Base-by-base conservation (phyloP, 139 green algal genomes). In the Chlorella sp. region DNA sequence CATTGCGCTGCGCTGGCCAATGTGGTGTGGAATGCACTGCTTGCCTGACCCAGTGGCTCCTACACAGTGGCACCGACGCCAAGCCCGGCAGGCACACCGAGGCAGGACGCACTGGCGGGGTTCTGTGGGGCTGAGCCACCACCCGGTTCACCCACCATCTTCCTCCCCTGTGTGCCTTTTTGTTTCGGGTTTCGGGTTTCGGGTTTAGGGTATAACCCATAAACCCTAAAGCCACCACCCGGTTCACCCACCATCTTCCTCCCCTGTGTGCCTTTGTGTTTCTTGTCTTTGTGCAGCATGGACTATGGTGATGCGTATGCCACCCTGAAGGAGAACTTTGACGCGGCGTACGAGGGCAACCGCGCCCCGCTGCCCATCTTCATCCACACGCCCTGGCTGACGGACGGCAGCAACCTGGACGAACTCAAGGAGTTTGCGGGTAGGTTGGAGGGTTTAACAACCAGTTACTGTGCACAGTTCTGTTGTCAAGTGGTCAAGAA, bases 251-350 rank as follows among this genome's bases (percentile, higher is more conserved):
- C 48, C 48, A n/a, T 57, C 48, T 9, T 57, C 7, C 48, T 57
- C 48, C 5, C 48, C 48, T 9, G 48, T 9, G 7, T 57, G 9
- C 71, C 4, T 78, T 4, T 30, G 30, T 34, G 5, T 12, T 76
- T 2, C 11, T 12, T 24, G 32, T 42, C 1, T 57, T 24, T 21
- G 16, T 66, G 69, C 64, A 80, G n/a, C 61, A 90, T 90, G 86
- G 86, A 90, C 26, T 85, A 85, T 30, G 75, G 40, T 15, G 84
- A 88, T 15, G n/a, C 86, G 16, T 91, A 73, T 34, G 7, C 40
- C 32, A 42, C 76, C 21, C 66, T 91, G 36, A 88, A 88, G 84
- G 68, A 32, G 1, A 91, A 89, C 37, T 88, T 91, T 76, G 57
- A 88, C 30, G 71, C 73, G 16, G 14, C 73, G 7, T 79, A 37